A percentile compares a stretch with the other conserved stretches of the same genome.
These are phyloP conservation scores for Pythium aquatile DNA, from an alignment of 352 stramenopile genomes.

Conservation along the genomic window DNA sequence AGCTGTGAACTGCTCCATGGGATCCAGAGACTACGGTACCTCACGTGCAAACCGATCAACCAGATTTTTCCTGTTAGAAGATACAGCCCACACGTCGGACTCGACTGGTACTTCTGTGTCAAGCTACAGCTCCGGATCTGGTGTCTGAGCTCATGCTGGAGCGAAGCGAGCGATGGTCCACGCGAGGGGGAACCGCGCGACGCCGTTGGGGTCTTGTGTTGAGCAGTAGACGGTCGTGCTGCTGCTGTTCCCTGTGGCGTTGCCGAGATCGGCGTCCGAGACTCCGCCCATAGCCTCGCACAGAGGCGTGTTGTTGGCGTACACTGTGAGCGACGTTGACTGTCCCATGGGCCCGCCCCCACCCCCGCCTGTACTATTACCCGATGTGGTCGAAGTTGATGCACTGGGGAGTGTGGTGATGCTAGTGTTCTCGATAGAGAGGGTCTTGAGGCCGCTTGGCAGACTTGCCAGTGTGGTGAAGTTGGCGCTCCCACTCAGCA, in stretches of 20 bases:
- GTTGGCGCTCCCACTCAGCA: conserved; percentile 16
- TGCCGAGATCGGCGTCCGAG: conserved; percentile 8
- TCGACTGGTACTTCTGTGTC: background rate
- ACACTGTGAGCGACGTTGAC: conserved; percentile 18
- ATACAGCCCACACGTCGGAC: too few relatives aligned
- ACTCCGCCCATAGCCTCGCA: conserved; percentile 18
- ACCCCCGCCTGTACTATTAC: background rate
- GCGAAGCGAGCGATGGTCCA: conserved; percentile 26
- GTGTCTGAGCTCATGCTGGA: background rate
- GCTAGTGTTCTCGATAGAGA: conserved; percentile 35
- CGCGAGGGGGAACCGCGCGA: conserved; percentile 29
- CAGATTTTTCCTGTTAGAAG: background rate
- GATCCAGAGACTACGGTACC: background rate
- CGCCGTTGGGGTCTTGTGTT: conserved; percentile 29
- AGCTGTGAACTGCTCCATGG: background rate
- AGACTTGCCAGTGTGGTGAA: conserved; percentile 14
- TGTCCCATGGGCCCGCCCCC: background rate
- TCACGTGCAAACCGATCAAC: background rate
- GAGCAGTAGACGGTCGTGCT: conserved; percentile 26
- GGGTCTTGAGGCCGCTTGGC: background rate
- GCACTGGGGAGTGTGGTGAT: conserved; percentile 21
- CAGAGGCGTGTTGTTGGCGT: conserved; percentile 38
- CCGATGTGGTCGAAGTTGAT: background rate
- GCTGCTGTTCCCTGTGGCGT: background rate
- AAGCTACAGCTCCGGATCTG: background rate